A percentile compares a stretch with the other conserved stretches of the same genome.
Conservation (phyloP, 2,329 filamentous ascomycete species). For the Neoarthrinium moseri region DNA sequence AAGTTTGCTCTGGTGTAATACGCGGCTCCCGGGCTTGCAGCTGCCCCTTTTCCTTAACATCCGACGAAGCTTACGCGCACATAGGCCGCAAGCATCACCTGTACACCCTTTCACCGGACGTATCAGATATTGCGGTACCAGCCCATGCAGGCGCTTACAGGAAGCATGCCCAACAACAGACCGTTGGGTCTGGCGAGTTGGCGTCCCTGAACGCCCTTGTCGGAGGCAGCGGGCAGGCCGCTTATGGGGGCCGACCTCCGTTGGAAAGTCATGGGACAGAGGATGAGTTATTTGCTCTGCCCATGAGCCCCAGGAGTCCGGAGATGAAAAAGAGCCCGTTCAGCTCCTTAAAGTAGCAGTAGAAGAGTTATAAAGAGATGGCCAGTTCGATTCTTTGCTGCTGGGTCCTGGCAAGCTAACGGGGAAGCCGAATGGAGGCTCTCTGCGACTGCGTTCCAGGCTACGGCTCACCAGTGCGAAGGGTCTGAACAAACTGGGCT, state of each 20-base stretch:
- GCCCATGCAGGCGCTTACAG: constrained; percentile 6
- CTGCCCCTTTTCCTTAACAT: neutral
- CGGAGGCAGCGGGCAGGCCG: constrained; percentile 27
- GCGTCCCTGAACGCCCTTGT: constrained; percentile 41
- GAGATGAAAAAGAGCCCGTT: constrained; percentile 87
- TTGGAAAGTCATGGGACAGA: constrained; percentile 53
- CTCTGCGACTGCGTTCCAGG: too few relatives aligned
- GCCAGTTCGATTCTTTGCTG: neutral
- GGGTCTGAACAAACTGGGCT: too few relatives aligned
- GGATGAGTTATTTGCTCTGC: constrained; percentile 84
- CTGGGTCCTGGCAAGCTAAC: neutral
- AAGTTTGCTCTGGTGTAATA: constrained; percentile 27
- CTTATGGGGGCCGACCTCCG: constrained; percentile 22
- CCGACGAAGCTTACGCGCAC: too few relatives aligned
- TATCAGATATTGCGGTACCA: constrained; percentile 9
- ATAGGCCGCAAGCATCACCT: constrained; percentile 15
- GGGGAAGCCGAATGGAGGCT: too few relatives aligned
- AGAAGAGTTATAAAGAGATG: neutral
- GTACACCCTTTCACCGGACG: constrained; percentile 11
- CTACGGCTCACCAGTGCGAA: too few relatives aligned
- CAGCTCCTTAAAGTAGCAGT: constrained; percentile 41
- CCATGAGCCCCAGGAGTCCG: constrained; percentile 81
- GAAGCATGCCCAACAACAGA: too few relatives aligned
- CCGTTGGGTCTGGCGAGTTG: too few relatives aligned
- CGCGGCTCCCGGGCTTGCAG: too few relatives aligned